Conservation (phyloP, 768 basidiomycete species). For the Lentinula sp. region DNA sequence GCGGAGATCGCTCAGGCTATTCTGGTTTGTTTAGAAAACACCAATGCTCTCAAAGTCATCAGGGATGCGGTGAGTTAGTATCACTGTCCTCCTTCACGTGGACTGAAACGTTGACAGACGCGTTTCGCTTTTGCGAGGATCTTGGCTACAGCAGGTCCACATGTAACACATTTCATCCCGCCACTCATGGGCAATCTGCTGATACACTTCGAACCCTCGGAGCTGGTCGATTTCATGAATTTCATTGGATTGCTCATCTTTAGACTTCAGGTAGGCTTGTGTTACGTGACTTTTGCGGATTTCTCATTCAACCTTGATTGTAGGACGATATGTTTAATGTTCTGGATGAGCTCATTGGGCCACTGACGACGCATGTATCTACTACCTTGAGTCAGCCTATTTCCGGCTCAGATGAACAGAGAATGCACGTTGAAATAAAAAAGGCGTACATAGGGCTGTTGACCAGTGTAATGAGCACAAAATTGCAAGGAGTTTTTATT, state of each 20-base stretch:
- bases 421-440: constrained; percentile 75
- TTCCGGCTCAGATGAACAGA: constrained; percentile 81
- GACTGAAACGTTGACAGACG: constrained; percentile 44
- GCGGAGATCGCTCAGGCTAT: constrained; percentile 82
- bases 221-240: constrained; percentile 92
- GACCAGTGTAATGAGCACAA: constrained; percentile 74
- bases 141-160: constrained; percentile 81
- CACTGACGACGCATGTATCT: constrained; percentile 79
- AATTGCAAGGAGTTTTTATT: constrained; percentile 78
- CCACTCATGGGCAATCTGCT: constrained; percentile 88
- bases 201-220: constrained; percentile 85
- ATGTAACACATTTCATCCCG: constrained; percentile 83
- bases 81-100: background rate
- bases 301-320: background rate
- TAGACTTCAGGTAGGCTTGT: constrained; percentile 67
- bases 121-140: constrained; percentile 92
- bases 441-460: constrained; percentile 84
- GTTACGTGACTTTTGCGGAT: background rate
- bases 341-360: constrained; percentile 84
- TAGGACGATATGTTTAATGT: constrained; percentile 85
- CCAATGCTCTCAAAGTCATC: constrained; percentile 83
- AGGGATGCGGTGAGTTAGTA: constrained; percentile 76
- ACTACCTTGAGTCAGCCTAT: constrained; percentile 75
- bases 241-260: constrained; percentile 91
- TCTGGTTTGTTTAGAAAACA: constrained; percentile 77